These are phyloP conservation scores for Zalaria sp. DNA, from an alignment of 2,329 filamentous ascomycete genomes.

Conservation along the genomic window DNA sequence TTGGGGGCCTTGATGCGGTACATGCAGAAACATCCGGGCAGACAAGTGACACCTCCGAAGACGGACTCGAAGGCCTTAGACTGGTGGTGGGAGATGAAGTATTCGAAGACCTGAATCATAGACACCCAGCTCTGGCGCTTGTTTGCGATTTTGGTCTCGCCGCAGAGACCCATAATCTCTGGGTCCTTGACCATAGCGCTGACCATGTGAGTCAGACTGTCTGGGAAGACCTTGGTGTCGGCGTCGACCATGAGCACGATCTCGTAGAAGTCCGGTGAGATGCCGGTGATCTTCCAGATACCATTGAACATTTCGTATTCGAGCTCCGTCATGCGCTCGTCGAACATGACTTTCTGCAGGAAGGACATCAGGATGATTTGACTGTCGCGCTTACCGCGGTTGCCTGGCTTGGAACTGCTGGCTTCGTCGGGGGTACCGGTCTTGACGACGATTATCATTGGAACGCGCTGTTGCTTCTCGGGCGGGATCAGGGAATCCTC, in stretches of 20 bases:
- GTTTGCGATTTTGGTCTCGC: conserved; percentile 99
- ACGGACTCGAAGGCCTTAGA: conserved; percentile 96
- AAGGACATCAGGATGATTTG: conserved; percentile 99
- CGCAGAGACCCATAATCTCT: conserved; percentile 97
- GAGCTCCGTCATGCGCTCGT: conserved; percentile 98
- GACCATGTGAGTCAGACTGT: conserved; percentile 96
- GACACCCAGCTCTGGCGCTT: conserved; percentile 90
- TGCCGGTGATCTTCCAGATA: conserved; percentile 95
- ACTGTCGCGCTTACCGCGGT: conserved; percentile 96
- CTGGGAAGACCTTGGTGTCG: conserved; percentile 97
- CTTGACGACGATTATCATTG: conserved; percentile 95
- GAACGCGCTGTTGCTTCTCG: conserved; percentile 90
- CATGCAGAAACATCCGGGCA: conserved; percentile 99
- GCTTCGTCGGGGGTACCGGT: conserved; percentile 85
- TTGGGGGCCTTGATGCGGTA: conserved; percentile 99
- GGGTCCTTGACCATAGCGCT: conserved; percentile 98
- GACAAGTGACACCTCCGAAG: conserved; percentile 96
- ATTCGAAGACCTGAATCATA: conserved; percentile 98
- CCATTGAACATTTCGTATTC: conserved; percentile 99
- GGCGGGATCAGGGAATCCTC: conserved; percentile 60
- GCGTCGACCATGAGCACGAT: conserved; percentile 98
- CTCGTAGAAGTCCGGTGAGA: conserved; percentile 96
- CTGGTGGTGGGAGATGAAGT: conserved; percentile 96
- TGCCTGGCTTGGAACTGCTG: conserved; percentile 73
- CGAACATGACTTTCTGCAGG: conserved; percentile 99